Conservation (phyloP, 805 yeast species). For the Candida caryicola region DNA sequence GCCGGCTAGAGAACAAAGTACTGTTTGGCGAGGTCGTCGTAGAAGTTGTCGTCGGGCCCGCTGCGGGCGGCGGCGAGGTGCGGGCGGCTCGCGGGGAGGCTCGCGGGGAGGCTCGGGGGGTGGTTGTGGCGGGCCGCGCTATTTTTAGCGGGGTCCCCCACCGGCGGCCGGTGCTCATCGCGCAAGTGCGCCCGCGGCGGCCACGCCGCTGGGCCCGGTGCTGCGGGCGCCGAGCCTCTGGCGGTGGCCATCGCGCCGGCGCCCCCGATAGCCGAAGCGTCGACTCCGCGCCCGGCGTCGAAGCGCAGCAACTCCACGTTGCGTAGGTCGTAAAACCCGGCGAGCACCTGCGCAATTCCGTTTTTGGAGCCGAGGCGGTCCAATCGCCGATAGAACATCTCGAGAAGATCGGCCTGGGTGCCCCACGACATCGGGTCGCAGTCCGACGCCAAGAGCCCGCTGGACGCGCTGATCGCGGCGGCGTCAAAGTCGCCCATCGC, state of each 20-base stretch:
- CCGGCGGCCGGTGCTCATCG: background rate
- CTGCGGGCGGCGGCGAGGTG: background rate
- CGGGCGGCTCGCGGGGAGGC: background rate
- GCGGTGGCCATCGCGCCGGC: too few species aligned
- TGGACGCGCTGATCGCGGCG: conserved; percentile 1
- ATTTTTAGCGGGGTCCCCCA: background rate
- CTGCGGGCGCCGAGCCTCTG: background rate
- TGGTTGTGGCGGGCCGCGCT: background rate
- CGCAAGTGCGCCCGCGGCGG: background rate
- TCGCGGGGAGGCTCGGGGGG: background rate
- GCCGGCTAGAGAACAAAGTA: background rate
- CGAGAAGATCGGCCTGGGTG: background rate
- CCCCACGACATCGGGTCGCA: conserved; percentile 6
- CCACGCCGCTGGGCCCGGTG: background rate
- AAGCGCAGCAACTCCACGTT: background rate
- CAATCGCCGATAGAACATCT: background rate
- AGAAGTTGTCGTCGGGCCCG: background rate
- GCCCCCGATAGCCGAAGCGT: too few species aligned
- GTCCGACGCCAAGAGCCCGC: conserved; percentile 6
- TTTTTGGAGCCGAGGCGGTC: background rate
- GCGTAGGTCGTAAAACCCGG: conserved; percentile 1
- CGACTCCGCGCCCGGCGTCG: background rate
- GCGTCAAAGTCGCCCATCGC: background rate
- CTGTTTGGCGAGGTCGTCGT: background rate
- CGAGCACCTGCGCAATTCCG: background rate